Conservation (phyloP, 805 yeast genomes). For the Zygosaccharomyces pseudorouxii region DNA sequence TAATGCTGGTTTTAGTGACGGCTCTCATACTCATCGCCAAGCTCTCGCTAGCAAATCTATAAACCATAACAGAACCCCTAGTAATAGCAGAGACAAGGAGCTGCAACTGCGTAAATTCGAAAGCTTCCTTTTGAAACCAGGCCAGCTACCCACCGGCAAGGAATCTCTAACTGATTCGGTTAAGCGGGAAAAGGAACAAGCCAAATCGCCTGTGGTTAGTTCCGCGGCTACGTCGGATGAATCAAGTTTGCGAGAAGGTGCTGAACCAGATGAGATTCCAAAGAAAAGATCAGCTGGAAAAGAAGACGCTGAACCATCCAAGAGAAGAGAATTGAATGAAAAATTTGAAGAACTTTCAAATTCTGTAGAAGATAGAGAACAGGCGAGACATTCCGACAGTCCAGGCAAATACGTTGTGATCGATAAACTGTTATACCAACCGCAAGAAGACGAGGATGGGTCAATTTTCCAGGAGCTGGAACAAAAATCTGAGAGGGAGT, state of each 20-base stretch:
- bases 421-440: slow-evolving; percentile 8
- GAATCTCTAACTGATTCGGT: neutral
- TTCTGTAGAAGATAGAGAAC: neutral
- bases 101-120: slow-evolving; percentile 12
- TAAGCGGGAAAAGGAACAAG: neutral
- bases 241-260: neutral
- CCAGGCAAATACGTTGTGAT: slow-evolving; percentile 13
- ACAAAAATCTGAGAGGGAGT: slow-evolving; percentile 20
- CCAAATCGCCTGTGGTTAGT: neutral
- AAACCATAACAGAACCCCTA: slow-evolving; percentile 7
- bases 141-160: neutral
- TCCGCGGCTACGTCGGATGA: neutral
- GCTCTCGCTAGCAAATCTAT: slow-evolving; percentile 17
- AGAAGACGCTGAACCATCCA: neutral
- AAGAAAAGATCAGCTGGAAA: neutral
- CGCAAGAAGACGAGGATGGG: slow-evolving; percentile 1
- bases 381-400: neutral
- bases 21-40: slow-evolving; percentile 20
- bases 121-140: slow-evolving; percentile 10
- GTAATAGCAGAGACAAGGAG: slow-evolving; percentile 7
- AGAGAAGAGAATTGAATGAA: slow-evolving; percentile 10
- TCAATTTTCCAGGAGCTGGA: slow-evolving; percentile 14
- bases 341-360: slow-evolving; percentile 7
- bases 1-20: neutral
- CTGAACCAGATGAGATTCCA: neutral